Conservation (phyloP, 257 asterid species). For the Fraxinus excelsior region DNA sequence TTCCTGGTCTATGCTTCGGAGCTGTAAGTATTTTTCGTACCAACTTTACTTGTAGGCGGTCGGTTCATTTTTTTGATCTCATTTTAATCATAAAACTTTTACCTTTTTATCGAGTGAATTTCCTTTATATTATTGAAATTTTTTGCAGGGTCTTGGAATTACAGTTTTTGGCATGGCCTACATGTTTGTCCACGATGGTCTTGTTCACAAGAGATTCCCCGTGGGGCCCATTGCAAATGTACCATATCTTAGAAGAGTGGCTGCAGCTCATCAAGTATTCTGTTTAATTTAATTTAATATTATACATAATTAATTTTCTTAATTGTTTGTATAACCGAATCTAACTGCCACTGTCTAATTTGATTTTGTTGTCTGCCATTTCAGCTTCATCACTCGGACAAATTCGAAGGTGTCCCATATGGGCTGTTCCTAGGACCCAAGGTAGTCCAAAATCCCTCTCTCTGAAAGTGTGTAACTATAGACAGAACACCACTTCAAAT, state of each 20-base stretch:
- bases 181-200: conserved; percentile 99
- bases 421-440: conserved; percentile 89
- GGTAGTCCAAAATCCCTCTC: conserved; percentile 32
- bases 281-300: background rate
- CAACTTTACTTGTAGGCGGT: too few relatives aligned
- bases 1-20: conserved; percentile 98
- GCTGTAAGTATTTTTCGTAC: conserved; percentile 54
- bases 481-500: too few relatives aligned
- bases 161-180: conserved; percentile 96
- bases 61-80: too few relatives aligned
- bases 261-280: conserved; percentile 91
- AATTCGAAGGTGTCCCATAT: conserved; percentile 90
- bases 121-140: background rate
- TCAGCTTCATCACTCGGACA: conserved; percentile 93
- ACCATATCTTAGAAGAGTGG: conserved; percentile 82
- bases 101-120: background rate
- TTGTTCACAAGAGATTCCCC: conserved; percentile 89
- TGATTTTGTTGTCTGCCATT: conserved; percentile 43
- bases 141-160: conserved; percentile 85
- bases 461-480: background rate
- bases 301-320: background rate
- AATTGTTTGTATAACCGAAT: conserved; percentile 8
- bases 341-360: conserved; percentile 26
- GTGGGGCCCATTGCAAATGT: conserved; percentile 96
- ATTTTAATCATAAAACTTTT: too few relatives aligned